These are phyloP conservation scores for Vitis cinerea DNA, from an alignment of 164 flowering plant species.

Conservation along the genomic window DNA sequence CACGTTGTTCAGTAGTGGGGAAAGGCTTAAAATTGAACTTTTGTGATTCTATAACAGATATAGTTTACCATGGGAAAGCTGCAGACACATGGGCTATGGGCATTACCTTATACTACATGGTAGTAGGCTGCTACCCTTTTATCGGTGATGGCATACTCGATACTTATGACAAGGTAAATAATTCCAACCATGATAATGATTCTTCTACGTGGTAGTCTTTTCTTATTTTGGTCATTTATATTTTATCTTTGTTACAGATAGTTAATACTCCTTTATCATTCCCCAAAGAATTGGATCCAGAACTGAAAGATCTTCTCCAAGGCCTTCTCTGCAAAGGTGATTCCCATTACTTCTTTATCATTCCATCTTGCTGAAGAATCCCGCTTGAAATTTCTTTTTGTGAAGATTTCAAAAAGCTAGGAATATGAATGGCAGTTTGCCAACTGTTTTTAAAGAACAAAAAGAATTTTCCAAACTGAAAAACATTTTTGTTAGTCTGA, in stretches of 20 bases:
- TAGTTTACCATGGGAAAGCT: not conserved
- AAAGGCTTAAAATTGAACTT: not conserved
- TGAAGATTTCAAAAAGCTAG: too few relatives aligned
- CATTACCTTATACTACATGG: not conserved
- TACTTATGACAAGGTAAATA: not conserved
- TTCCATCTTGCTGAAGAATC: not conserved
- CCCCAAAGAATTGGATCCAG: constrained; percentile 15
- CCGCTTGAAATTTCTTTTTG: not conserved
- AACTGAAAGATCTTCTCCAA: constrained; percentile 14
- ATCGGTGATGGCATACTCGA: not conserved
- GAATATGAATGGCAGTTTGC: too few relatives aligned
- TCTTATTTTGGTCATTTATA: not conserved
- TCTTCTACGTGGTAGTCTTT: not conserved
- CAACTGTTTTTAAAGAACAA: too few relatives aligned
- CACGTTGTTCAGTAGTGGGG: not conserved
- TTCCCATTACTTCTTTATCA: not conserved
- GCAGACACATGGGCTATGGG: not conserved
- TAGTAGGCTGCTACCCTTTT: not conserved
- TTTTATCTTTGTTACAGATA: not conserved
- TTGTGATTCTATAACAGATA: not conserved
- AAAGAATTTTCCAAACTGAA: too few relatives aligned
- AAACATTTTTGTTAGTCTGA: too few relatives aligned
- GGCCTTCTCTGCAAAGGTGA: constrained; percentile 24
- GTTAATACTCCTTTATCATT: constrained; percentile 4
- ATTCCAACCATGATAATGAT: not conserved